Evolutionary conservation across 2,329 filamentous ascomycete genomes (phyloP).

Genomic region (Venturia oleaginea): DNA sequence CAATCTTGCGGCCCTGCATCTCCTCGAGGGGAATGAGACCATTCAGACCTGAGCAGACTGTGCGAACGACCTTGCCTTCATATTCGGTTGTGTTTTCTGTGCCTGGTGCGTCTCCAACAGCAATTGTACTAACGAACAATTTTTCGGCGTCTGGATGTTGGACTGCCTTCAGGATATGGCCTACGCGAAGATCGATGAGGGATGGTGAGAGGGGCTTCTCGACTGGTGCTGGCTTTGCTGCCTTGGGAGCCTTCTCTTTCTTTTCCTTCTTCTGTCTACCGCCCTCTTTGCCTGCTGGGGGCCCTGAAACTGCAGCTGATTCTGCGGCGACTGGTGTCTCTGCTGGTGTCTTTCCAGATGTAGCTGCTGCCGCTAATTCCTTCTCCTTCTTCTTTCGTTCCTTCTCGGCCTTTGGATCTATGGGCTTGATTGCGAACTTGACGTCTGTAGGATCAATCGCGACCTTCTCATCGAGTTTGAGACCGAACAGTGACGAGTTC

Average conservation of each 20-base stretch:
- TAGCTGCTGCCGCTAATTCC: slow-evolving; percentile 51
- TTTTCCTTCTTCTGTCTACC: slow-evolving; percentile 72
- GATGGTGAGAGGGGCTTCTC: slow-evolving; percentile 71
- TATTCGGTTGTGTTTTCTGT: slow-evolving; percentile 84
- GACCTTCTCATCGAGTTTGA: slow-evolving; percentile 70
- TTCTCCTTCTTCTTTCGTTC: slow-evolving; percentile 96
- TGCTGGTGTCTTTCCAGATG: slow-evolving; percentile 34
- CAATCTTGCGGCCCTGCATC: slow-evolving; percentile 93
- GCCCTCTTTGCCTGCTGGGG: slow-evolving; percentile 28
- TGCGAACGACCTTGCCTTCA: slow-evolving; percentile 85
- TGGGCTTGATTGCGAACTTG: slow-evolving; percentile 76
- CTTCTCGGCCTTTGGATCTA: slow-evolving; percentile 91
- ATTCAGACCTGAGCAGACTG: slow-evolving; percentile 94
- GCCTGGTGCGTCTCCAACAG: slow-evolving; percentile 78
- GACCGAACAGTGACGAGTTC: slow-evolving; percentile 63
- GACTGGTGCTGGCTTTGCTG: slow-evolving; percentile 48
- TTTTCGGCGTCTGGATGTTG: slow-evolving; percentile 96
- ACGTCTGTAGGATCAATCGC: slow-evolving; percentile 70
- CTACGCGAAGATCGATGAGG: slow-evolving; percentile 90
- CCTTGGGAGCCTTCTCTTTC: slow-evolving; percentile 79
- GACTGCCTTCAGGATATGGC: slow-evolving; percentile 92
- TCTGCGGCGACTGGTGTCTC: slow-evolving; percentile 40
- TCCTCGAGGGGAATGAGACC: slow-evolving; percentile 85
- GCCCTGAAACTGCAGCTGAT: slow-evolving; percentile 24
- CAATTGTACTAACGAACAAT: slow-evolving; percentile 90